These are phyloP conservation scores for Westerdykella aurantiaca DNA, from an alignment of 2,329 filamentous ascomycete genomes.

Conservation along the genomic window DNA sequence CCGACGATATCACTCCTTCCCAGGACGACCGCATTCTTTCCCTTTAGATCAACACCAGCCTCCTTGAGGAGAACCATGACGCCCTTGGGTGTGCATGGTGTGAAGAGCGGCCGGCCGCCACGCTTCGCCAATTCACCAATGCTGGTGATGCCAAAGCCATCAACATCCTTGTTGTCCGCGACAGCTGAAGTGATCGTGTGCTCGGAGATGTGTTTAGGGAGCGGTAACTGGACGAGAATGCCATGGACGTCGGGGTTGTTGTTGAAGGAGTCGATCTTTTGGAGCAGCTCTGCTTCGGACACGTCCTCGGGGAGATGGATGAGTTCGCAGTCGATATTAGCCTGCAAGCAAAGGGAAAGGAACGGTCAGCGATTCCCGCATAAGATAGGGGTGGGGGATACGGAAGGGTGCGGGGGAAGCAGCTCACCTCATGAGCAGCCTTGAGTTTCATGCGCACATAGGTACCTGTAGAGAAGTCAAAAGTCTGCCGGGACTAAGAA, in stretches of 20 bases:
- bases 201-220: constrained; percentile 86
- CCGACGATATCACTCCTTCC: constrained; percentile 96
- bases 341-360: constrained; percentile 48
- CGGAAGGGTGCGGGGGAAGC: constrained; percentile 19
- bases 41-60: constrained; percentile 72
- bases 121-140: constrained; percentile 97
- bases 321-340: constrained; percentile 82
- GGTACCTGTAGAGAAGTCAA: constrained; percentile 54
- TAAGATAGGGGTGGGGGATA: not conserved
- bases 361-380: constrained; percentile 1
- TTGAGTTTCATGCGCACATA: constrained; percentile 99
- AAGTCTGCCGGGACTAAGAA: constrained; percentile 22
- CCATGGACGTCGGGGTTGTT: constrained; percentile 81
- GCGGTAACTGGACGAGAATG: constrained; percentile 86
- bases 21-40: constrained; percentile 91
- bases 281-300: constrained; percentile 77
- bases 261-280: constrained; percentile 76
- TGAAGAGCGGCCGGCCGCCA: constrained; percentile 81
- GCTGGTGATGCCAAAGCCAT: constrained; percentile 89
- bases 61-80: constrained; percentile 89
- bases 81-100: constrained; percentile 93
- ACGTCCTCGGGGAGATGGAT: constrained; percentile 77
- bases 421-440: constrained; percentile 74
- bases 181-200: constrained; percentile 86
- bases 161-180: constrained; percentile 90